A percentile compares a stretch with the other conserved stretches of the same genome.
phyloP scores from a whole-genome alignment of 2,329 filamentous ascomycete species.

The Leptoxyphium fumago region DNA sequence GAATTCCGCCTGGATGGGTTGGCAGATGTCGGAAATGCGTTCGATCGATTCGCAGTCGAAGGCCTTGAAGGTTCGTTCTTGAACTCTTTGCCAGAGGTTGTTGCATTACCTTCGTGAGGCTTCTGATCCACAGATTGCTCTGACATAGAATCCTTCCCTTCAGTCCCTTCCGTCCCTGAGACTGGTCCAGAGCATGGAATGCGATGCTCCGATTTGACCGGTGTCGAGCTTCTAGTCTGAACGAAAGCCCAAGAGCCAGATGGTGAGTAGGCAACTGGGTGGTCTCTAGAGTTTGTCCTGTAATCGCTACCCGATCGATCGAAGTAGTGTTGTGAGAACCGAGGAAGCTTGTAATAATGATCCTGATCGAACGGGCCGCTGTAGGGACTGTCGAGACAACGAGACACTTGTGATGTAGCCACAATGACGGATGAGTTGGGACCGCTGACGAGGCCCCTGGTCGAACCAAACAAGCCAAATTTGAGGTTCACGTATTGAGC shows the following conservation, averaged over 20 bases:
- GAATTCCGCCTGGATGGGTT: not conserved
- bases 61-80: constrained; percentile 3
- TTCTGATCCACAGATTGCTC: constrained; percentile 13
- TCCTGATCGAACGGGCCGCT: constrained; percentile 5
- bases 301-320: constrained; percentile 5
- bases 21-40: not conserved
- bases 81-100: constrained; percentile 2
- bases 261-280: constrained; percentile 3
- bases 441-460: constrained; percentile 2
- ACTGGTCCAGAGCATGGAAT: constrained; percentile 17
- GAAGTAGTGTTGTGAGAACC: constrained; percentile 7
- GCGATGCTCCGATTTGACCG: constrained; percentile 9
- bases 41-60: not conserved
- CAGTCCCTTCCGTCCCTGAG: constrained; percentile 12
- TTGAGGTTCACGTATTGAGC: no score
- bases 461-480: not conserved
- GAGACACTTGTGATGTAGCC: constrained; percentile 16
- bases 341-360: constrained; percentile 1
- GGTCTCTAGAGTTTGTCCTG: constrained; percentile 3
- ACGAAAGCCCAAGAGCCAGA: constrained; percentile 1
- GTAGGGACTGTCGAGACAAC: constrained; percentile 8
- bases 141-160: constrained; percentile 22
- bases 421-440: constrained; percentile 15
- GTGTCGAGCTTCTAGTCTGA: constrained; percentile 2
- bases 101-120: constrained; percentile 11